These are phyloP conservation scores for Nosema muscidifuracis DNA, from an alignment of 371 early-diverging fungal species.

Conservation along the genomic window DNA sequence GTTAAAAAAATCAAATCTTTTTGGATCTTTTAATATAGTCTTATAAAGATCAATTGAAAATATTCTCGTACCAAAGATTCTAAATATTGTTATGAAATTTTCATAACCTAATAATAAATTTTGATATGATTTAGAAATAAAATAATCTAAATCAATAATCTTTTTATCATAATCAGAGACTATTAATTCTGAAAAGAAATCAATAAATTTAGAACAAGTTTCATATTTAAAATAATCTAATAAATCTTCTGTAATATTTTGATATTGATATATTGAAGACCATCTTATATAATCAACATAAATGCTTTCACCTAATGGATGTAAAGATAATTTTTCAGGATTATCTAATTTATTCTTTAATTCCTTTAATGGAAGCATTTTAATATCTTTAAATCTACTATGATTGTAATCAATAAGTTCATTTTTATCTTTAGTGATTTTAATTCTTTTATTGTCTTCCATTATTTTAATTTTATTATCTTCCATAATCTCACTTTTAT, in stretches of 20 bases:
- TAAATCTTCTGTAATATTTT: neutral
- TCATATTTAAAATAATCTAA: slow-evolving; percentile 13
- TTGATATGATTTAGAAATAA: slow-evolving; percentile 8
- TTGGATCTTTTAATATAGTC: neutral
- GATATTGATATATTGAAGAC: neutral
- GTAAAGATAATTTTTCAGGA: slow-evolving; percentile 7
- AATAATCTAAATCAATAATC: neutral
- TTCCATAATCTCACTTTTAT: too few species aligned
- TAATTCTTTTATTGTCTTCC: too few species aligned
- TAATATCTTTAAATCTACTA: slow-evolving; percentile 9
- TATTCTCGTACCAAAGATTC: neutral
- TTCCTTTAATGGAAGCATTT: slow-evolving; percentile 25
- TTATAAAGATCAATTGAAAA: neutral
- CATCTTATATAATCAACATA: slow-evolving; percentile 21
- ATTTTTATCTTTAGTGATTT: neutral
- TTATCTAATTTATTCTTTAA: slow-evolving; percentile 11
- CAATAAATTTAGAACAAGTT: slow-evolving; percentile 17
- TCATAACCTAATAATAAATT: slow-evolving; percentile 8
- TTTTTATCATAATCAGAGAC: slow-evolving; percentile 3
- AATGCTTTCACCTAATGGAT: slow-evolving; percentile 17
- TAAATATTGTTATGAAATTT: slow-evolving; percentile 23
- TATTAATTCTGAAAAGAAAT: slow-evolving; percentile 15
- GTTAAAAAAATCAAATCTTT: slow-evolving; percentile 21
- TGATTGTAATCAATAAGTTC: neutral
- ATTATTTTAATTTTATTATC: too few species aligned